Evolutionary conservation across 1,284 basidiomycete species (phyloP).

Genomic region (Cryptococcus hybrid): DNA sequence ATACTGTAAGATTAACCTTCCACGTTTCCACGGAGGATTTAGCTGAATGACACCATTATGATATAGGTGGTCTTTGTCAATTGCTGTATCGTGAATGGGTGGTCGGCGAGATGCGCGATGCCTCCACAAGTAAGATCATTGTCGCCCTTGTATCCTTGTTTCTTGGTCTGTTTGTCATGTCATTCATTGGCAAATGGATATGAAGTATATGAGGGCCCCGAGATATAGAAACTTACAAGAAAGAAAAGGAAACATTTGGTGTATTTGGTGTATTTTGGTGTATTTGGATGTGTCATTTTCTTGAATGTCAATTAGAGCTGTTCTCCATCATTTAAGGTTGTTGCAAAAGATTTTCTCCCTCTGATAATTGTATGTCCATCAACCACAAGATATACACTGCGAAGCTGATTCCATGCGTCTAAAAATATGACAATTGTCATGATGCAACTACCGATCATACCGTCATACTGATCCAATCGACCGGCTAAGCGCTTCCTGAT

Average conservation of each 20-base stretch:
- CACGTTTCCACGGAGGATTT: too few relatives aligned
- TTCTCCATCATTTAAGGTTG: not conserved
- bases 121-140: too few relatives aligned
- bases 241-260: not conserved
- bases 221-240: too few relatives aligned
- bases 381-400: too few relatives aligned
- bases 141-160: not conserved
- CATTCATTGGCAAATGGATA: constrained; percentile 10
- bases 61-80: too few relatives aligned
- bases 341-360: too few relatives aligned
- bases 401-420: not conserved
- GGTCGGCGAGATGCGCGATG: too few relatives aligned
- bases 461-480: not conserved
- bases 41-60: too few relatives aligned
- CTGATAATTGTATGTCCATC: too few relatives aligned
- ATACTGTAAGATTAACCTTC: constrained; percentile 4
- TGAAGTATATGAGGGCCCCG: not conserved
- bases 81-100: too few relatives aligned
- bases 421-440: not conserved
- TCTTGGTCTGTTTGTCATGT: constrained; percentile 8
- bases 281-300: not conserved
- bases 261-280: not conserved
- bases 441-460: not conserved
- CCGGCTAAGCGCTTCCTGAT: constrained; percentile 6
- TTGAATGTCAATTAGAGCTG: not conserved